phyloP scores from a whole-genome alignment of 163 green algal genomes.

The Picocystis sp. region DNA sequence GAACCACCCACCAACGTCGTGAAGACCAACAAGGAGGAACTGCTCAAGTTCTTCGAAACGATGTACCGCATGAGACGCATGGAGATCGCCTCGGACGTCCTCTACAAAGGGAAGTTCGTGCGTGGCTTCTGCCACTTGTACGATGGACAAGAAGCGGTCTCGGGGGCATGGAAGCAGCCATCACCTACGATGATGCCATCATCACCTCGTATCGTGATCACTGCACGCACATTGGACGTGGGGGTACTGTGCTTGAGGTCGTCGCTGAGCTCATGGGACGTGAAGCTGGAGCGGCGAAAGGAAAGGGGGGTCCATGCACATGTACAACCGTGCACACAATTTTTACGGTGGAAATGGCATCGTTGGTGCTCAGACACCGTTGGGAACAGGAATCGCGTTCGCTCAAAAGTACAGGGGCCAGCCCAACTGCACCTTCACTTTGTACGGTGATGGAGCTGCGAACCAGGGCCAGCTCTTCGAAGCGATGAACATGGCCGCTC shows the following conservation, averaged over 20 bases:
- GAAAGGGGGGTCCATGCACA: constrained; percentile 68
- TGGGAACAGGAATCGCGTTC: constrained; percentile 71
- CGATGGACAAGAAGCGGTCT: constrained; percentile 69
- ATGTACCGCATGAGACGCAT: constrained; percentile 62
- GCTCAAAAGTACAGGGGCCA: constrained; percentile 69
- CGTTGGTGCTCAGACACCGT: constrained; percentile 74
- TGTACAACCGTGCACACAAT: constrained; percentile 81
- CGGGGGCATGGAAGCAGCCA: constrained; percentile 48
- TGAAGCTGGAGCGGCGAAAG: constrained; percentile 36
- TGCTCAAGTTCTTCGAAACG: constrained; percentile 38
- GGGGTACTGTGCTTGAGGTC: constrained; percentile 71
- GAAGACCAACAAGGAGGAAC: constrained; percentile 42
- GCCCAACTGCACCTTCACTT: constrained; percentile 27
- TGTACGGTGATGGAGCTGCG: constrained; percentile 65
- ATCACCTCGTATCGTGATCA: constrained; percentile 96
- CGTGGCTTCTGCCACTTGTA: constrained; percentile 96
- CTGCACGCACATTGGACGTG: constrained; percentile 74
- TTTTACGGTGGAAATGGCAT: constrained; percentile 97
- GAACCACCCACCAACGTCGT: constrained; percentile 61
- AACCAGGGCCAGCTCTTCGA: constrained; percentile 93
- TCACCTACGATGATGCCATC: constrained; percentile 63
- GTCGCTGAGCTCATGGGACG: constrained; percentile 92
- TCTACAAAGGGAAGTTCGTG: constrained; percentile 97
- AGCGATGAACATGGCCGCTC: constrained; percentile 90
- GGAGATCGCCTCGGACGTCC: constrained; percentile 83